Percentiles rank a stretch among this genome's conserved stretches.
Evolutionary conservation across 2,329 filamentous ascomycete species (phyloP).

Genomic region (Cordyceps cateniannulata): DNA sequence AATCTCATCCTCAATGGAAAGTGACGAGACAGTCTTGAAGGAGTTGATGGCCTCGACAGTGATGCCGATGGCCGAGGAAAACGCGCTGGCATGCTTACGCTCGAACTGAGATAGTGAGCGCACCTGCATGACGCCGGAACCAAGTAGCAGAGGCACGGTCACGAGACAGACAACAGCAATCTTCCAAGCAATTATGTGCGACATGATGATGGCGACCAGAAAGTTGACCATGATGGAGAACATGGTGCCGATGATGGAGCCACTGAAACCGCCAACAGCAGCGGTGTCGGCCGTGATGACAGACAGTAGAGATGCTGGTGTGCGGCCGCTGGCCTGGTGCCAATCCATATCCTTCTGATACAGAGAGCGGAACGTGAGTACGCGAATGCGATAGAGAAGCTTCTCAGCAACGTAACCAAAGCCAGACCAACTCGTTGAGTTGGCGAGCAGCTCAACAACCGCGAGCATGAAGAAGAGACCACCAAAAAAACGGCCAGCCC

Average conservation of each 20-base stretch:
- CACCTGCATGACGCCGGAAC: constrained; percentile 63
- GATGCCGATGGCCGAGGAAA: constrained; percentile 55
- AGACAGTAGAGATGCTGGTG: constrained; percentile 54
- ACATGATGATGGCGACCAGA: constrained; percentile 59
- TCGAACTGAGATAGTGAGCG: constrained; percentile 56
- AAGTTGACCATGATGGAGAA: constrained; percentile 65
- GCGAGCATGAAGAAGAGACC: constrained; percentile 52
- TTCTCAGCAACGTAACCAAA: constrained; percentile 52
- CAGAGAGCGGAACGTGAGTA: constrained; percentile 58
- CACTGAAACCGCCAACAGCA: constrained; percentile 60
- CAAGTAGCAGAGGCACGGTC: constrained; percentile 61
- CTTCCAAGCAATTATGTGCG: constrained; percentile 68
- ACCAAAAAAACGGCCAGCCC: constrained; percentile 41
- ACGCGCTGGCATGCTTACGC: constrained; percentile 57
- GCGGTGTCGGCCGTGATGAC: constrained; percentile 65
- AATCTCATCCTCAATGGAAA: constrained; percentile 47
- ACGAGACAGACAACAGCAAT: constrained; percentile 68
- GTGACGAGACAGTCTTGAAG: constrained; percentile 55
- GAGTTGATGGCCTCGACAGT: constrained; percentile 61
- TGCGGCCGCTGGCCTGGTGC: constrained; percentile 61
- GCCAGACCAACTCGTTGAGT: constrained; percentile 48
- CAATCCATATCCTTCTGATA: constrained; percentile 62
- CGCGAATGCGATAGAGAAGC: constrained; percentile 55
- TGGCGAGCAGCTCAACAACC: constrained; percentile 40
- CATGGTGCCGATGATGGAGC: constrained; percentile 63